Evolutionary conservation across 2,329 filamentous ascomycete genomes (phyloP).

Genomic region (Xylaria sp.): DNA sequence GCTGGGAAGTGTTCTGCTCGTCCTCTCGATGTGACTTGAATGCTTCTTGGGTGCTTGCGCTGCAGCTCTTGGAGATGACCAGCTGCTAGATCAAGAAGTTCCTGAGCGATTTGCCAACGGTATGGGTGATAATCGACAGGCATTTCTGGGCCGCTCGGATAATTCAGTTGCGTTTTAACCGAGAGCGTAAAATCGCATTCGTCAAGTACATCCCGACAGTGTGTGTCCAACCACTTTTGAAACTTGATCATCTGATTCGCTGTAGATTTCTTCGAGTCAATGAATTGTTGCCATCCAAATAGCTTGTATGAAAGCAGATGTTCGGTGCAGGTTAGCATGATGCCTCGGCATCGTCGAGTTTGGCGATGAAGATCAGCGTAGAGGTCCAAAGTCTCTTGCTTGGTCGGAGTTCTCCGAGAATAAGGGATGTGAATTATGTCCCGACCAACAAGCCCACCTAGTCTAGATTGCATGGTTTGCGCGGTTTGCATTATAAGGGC

Average conservation of each 20-base stretch:
- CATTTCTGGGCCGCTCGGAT: conserved; percentile 61
- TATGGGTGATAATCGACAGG: conserved; percentile 63
- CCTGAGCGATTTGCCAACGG: conserved; percentile 60
- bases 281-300: conserved; percentile 66
- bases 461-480: conserved; percentile 62
- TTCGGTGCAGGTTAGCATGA: conserved; percentile 71
- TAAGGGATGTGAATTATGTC: conserved; percentile 67
- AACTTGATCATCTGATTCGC: conserved; percentile 60
- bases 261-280: conserved; percentile 55
- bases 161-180: conserved; percentile 66
- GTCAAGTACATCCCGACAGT: conserved; percentile 70
- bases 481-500: conserved; percentile 67
- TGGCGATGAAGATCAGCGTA: conserved; percentile 54
- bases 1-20: conserved; percentile 60
- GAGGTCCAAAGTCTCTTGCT: conserved; percentile 45
- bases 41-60: conserved; percentile 49
- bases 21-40: conserved; percentile 56
- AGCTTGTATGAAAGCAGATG: conserved; percentile 72
- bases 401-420: conserved; percentile 60
- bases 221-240: conserved; percentile 60
- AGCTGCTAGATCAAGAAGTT: conserved; percentile 54
- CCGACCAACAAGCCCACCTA: conserved; percentile 66
- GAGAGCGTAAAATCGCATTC: conserved; percentile 69
- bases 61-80: conserved; percentile 52
- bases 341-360: conserved; percentile 54